Evolutionary conservation across 2,329 filamentous ascomycete species (phyloP), one percentile per base, ranked within the genome.

Genomic region (Hypomyces perniciosus): DNA sequence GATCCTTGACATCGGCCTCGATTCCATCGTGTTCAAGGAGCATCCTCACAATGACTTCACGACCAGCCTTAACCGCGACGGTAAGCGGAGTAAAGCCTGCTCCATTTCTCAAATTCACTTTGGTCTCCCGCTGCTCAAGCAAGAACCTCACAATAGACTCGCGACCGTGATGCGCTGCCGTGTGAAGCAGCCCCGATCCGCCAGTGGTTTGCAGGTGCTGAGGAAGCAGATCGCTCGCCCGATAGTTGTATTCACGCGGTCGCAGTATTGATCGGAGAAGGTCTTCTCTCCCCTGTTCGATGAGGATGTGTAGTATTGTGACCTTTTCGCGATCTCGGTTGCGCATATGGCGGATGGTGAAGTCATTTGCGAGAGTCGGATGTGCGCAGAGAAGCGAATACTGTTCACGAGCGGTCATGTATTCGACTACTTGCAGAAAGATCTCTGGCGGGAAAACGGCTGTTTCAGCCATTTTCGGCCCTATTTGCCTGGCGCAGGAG

Each of bases 1-100:
- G 8, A 9, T 52, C 50, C 29, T 52, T 48, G 10, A 13, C n/a
- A 9, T 52, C 50, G 10, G 50, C 37, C 13, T 31, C 13, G 13
- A 51, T 44, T 5, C 29, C 27, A 28, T 9, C 8, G 10, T 30
- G 34, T 27, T 30, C 12, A 2, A 52, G 50, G 1, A 52, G 8
- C 7, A 35, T 33, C 13, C 6, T 8, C 6, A 29, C 40, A 9
- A 43, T 29, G 6, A 13, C 26, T 5, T 35, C 33, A 12, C 29
- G 13, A 13, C 10, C 29, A 12, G 33, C 34, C 7, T 44, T 30
- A 5, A 46, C 40, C 12, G 50, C 50, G 28, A 33, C 35, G n/a
- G 41, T 29, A n/a, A 52, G 45, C 1, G 50, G 45, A 4, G 45
- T 40, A 26, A 13, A 5, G 4, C 33, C 10, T 29, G 29, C 39